phyloP scores from a whole-genome alignment of 2,329 filamentous ascomycete species.

The Ustulina deusta region DNA sequence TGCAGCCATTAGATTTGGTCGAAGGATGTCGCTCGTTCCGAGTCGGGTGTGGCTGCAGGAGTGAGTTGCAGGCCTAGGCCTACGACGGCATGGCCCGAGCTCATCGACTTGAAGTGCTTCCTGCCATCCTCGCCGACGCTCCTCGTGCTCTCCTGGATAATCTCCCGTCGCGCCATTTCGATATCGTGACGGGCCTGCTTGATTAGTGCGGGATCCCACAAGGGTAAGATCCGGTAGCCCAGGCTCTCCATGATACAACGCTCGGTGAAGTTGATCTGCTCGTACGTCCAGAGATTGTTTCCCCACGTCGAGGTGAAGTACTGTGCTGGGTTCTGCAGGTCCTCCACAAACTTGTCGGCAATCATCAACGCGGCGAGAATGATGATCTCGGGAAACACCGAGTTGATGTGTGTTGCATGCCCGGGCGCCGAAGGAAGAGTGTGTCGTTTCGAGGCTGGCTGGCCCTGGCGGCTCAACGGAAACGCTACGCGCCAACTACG shows the following conservation, averaged over 20 bases:
- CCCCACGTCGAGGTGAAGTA: constrained; percentile 69
- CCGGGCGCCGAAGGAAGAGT: constrained; percentile 58
- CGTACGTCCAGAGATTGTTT: constrained; percentile 66
- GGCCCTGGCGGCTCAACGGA: constrained; percentile 57
- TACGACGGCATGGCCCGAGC: constrained; percentile 55
- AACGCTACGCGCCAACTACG: constrained; percentile 71
- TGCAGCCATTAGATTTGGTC: constrained; percentile 32
- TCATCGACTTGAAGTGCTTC: constrained; percentile 56
- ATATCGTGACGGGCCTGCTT: constrained; percentile 72
- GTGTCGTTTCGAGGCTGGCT: constrained; percentile 53
- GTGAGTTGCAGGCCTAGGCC: constrained; percentile 57
- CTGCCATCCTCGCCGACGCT: constrained; percentile 37
- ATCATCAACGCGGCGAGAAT: constrained; percentile 72
- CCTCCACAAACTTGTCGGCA: constrained; percentile 74
- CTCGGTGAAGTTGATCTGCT: constrained; percentile 74
- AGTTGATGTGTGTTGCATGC: constrained; percentile 66
- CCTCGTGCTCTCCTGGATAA: constrained; percentile 44
- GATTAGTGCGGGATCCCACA: constrained; percentile 68
- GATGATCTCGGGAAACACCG: constrained; percentile 71
- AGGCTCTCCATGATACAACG: constrained; percentile 73
- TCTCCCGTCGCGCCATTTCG: constrained; percentile 65
- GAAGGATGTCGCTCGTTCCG: constrained; percentile 41
- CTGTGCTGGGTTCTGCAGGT: constrained; percentile 65
- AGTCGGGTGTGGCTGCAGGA: constrained; percentile 55
- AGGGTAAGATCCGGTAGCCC: constrained; percentile 71